Evolutionary conservation across 2,329 filamentous ascomycete genomes (phyloP).

Genomic region (Daldinia sp.): DNA sequence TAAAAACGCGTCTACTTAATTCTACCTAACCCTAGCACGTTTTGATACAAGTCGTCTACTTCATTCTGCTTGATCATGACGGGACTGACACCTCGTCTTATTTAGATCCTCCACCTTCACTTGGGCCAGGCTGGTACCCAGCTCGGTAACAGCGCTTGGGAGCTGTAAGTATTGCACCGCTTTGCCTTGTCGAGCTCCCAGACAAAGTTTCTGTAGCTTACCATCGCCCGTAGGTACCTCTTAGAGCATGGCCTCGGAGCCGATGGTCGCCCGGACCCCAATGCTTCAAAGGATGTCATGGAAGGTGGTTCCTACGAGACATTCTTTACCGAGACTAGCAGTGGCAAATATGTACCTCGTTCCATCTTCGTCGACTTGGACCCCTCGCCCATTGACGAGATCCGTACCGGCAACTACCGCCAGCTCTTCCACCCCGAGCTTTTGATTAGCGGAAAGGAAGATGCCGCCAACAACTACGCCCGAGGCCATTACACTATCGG

Average conservation of each 20-base stretch:
- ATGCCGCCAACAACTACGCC: constrained; percentile 80
- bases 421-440: constrained; percentile 77
- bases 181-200: constrained; percentile 5
- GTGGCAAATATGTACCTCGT: constrained; percentile 75
- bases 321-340: constrained; percentile 77
- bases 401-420: constrained; percentile 72
- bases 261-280: constrained; percentile 71
- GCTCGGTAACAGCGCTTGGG: constrained; percentile 79
- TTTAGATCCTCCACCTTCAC: constrained; percentile 69
- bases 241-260: constrained; percentile 74
- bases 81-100: constrained; percentile 31
- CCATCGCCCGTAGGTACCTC: constrained; percentile 63
- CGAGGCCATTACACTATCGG: constrained; percentile 80
- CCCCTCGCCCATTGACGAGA: constrained; percentile 77
- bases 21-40: background rate
- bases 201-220: constrained; percentile 7
- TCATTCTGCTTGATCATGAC: no score
- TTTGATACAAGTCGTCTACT: background rate
- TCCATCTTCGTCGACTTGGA: constrained; percentile 78
- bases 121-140: constrained; percentile 75
- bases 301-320: constrained; percentile 74
- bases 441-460: constrained; percentile 77
- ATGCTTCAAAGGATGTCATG: constrained; percentile 61
- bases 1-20: constrained; percentile 4
- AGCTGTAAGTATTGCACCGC: constrained; percentile 67